Percentiles rank a stretch among this genome's conserved stretches.
Conservation (phyloP, 1,139 yeast species). For the Candida tropicalis region DNA sequence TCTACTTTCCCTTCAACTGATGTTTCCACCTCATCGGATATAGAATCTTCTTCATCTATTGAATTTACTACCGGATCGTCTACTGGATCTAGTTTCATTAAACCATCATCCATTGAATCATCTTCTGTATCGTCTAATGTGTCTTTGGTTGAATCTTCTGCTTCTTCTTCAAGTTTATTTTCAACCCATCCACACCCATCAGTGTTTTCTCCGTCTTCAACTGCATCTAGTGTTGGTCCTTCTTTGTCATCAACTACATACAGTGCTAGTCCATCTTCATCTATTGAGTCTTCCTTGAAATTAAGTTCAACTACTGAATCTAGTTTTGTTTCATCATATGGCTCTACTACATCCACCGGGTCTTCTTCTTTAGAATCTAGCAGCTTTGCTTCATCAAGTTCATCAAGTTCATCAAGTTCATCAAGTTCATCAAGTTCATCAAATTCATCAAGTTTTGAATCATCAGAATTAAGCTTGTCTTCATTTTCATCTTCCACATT, state of each 20-base stretch:
- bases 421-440: neutral
- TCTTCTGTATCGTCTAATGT: neutral
- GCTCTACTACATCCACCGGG: neutral
- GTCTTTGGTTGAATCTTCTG: neutral
- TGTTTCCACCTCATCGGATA: neutral
- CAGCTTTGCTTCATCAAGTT: neutral
- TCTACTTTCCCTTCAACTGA: neutral
- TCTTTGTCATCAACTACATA: neutral
- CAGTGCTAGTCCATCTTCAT: too few relatives aligned
- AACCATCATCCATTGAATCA: neutral
- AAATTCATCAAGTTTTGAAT: neutral
- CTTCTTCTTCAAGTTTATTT: neutral
- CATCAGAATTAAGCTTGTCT: neutral
- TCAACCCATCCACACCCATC: neutral
- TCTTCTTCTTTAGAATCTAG: neutral
- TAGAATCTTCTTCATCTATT: neutral
- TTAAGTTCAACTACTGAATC: neutral
- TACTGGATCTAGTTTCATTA: too few relatives aligned
- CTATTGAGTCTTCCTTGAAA: neutral
- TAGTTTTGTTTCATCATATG: neutral
- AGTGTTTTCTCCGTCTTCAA: too few relatives aligned
- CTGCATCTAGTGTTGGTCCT: neutral
- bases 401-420: neutral
- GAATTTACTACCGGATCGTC: neutral
- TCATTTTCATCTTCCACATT: slow-evolving; percentile 1